Base-by-base conservation (phyloP, 2,329 filamentous ascomycete species). In the Claviceps paspali region DNA sequence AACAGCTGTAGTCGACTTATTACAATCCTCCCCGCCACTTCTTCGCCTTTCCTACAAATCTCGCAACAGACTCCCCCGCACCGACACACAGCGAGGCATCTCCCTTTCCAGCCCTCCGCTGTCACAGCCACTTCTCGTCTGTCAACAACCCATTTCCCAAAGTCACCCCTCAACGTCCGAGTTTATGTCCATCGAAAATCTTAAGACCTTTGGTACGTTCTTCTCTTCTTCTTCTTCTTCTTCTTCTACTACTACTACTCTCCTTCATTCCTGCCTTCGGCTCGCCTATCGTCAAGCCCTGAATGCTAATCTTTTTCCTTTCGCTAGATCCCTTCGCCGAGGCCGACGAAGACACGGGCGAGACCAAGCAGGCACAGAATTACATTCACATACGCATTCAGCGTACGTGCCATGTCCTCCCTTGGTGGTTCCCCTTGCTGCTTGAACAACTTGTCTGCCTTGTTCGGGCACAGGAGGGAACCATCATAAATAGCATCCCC, bases 351-450 rank as follows among this genome's bases (percentile, higher is more conserved):
- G 87, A 93, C 66, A 86, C 82, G 65, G 87, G 86, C 73, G 83
- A 93, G 70, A 81, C 78, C 62, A 91, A 91, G 69, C 82, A 91
- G 73, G 79, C 82, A 62, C 84, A 93, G 69, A 92, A 93, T 68
- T 94, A 95, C 65, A 94, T 96, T 64, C 91, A 96, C 70, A 96
- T 98, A 67, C 87, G 91, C 67, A 96, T 96, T 63, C 91, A 98
- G 64, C 91, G 88, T 96, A 79, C 59, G 82, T 33, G 40, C 39
- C 36, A 38, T 39, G 3, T 29, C n/a, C 10, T n/a, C 18, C 11
- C 14, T 23, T 26, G 22, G 11, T 23, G 2, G 12, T 19, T 9
- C 6, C 10, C 29, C n/a, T n/a, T 9, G 6, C 22, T 10, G 14
- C 17, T 17, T 38, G 34, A 22, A 33, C 12, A n/a, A 30, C 21